These are phyloP conservation scores for Ophiostoma himal-ulmi DNA, from an alignment of 2,329 filamentous ascomycete species.

Conservation along the genomic window DNA sequence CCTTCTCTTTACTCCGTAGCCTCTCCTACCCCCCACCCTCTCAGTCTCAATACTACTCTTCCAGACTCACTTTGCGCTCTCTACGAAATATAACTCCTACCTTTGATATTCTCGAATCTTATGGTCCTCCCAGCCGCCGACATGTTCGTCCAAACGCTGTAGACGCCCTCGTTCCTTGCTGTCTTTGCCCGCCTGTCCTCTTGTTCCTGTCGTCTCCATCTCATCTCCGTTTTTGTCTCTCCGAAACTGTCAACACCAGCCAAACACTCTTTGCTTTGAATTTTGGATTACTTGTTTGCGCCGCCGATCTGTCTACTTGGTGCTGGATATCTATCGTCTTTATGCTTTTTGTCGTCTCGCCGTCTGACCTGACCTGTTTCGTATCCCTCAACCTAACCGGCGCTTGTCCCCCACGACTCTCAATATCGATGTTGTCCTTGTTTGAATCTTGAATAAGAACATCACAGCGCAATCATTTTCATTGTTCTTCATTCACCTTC, in stretches of 20 bases:
- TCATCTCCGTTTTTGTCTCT: background rate
- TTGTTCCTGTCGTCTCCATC: background rate
- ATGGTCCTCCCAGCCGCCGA: constrained; percentile 4
- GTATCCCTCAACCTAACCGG: background rate
- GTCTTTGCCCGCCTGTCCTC: background rate
- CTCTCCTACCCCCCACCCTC: background rate
- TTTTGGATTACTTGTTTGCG: background rate
- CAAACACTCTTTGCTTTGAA: background rate
- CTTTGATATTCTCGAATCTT: background rate
- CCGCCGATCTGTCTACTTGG: background rate
- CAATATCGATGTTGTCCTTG: background rate
- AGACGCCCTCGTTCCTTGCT: constrained; percentile 1
- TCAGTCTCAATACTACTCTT: background rate
- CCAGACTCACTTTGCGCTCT: background rate
- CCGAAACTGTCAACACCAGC: background rate
- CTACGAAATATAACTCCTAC: background rate
- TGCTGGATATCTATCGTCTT: too few relatives aligned
- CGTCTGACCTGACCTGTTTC: background rate
- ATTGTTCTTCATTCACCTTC: background rate
- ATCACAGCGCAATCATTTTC: background rate
- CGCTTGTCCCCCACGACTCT: constrained; percentile 1
- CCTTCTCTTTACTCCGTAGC: background rate
- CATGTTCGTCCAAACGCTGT: constrained; percentile 3
- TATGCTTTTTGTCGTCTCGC: background rate
- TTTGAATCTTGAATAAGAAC: background rate